Conservation (phyloP, 2,329 filamentous ascomycete genomes). For the Aspergillus tubingensis region DNA sequence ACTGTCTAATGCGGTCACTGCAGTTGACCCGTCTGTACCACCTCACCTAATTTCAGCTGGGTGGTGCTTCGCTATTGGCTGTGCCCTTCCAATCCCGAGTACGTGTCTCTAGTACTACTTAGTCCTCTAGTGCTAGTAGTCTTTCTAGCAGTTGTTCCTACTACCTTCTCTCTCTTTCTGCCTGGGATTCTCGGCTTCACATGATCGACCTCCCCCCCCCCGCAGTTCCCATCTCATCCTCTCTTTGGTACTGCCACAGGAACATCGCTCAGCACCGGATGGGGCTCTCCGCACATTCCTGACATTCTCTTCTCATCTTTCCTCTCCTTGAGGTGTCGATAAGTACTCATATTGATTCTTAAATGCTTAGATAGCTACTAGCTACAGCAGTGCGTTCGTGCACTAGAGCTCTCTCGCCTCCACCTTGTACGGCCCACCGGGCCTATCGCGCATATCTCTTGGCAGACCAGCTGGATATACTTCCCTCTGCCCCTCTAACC, state of each 20-base stretch:
- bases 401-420: not conserved
- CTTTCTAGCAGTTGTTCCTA: not conserved
- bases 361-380: not conserved
- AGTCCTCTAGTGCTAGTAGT: not conserved
- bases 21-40: not conserved
- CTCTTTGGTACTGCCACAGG: not conserved
- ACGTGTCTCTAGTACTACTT: not conserved
- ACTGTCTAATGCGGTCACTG: constrained; percentile 2
- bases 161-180: not conserved
- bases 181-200: not conserved
- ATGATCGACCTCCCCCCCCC: not conserved
- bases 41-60: not conserved
- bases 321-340: not conserved
- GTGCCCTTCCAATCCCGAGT: not conserved
- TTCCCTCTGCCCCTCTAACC: constrained; percentile 14
- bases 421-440: constrained; percentile 4
- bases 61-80: not conserved
- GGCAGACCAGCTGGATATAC: constrained; percentile 10
- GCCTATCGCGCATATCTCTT: constrained; percentile 15
- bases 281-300: not conserved
- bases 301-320: not conserved
- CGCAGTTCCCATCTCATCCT: not conserved
- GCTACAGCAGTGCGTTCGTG: not conserved
- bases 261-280: not conserved
- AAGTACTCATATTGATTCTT: not conserved